phyloP scores from a whole-genome alignment of 1,284 basidiomycete genomes.

The Sporisorium scitamineum region DNA sequence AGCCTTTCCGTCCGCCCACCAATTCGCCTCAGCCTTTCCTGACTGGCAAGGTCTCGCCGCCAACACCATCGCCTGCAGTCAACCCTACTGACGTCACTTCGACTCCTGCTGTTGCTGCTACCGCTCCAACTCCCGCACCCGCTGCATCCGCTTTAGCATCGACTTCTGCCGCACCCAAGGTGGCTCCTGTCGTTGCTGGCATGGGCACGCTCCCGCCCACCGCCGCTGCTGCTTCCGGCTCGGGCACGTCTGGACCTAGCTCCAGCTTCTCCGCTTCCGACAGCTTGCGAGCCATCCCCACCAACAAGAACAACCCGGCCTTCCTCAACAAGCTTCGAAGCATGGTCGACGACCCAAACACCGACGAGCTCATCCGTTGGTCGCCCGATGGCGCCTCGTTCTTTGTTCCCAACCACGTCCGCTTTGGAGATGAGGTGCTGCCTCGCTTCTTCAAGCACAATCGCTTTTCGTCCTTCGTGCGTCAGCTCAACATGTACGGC shows the following conservation, averaged over 20 bases:
- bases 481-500: slow-evolving; percentile 83
- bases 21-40: slow-evolving; percentile 38
- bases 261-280: slow-evolving; percentile 23
- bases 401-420: slow-evolving; percentile 92
- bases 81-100: slow-evolving; percentile 34
- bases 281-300: slow-evolving; percentile 42
- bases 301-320: slow-evolving; percentile 75
- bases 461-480: slow-evolving; percentile 87
- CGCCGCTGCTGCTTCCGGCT: slow-evolving; percentile 14
- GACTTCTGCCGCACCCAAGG: slow-evolving; percentile 7
- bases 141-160: slow-evolving; percentile 3
- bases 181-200: slow-evolving; percentile 42
- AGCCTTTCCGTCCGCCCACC: slow-evolving; percentile 28
- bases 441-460: slow-evolving; percentile 70
- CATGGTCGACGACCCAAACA: slow-evolving; percentile 88
- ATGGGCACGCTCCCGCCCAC: slow-evolving; percentile 42
- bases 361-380: slow-evolving; percentile 89
- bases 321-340: slow-evolving; percentile 90
- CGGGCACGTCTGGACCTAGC: slow-evolving; percentile 3
- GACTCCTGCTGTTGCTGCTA: slow-evolving; percentile 7
- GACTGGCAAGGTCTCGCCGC: slow-evolving; percentile 17
- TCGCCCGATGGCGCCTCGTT: slow-evolving; percentile 89
- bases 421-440: slow-evolving; percentile 81
- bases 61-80: slow-evolving; percentile 17
- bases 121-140: not conserved